These are phyloP conservation scores for Coniella vitis DNA, from an alignment of 2,329 filamentous ascomycete species.

Conservation along the genomic window DNA sequence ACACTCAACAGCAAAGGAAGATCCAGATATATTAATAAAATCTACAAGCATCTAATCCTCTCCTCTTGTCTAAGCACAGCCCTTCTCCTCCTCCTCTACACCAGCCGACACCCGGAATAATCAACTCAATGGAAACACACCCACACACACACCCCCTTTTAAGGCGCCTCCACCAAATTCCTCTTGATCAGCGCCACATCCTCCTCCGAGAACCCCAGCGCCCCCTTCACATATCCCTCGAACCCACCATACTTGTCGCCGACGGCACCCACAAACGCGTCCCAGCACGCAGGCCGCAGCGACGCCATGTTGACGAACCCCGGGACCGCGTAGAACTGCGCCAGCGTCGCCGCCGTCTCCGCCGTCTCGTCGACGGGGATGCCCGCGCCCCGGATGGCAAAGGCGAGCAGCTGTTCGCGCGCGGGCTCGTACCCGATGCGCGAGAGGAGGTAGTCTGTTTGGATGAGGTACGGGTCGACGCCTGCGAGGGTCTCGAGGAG, in stretches of 20 bases:
- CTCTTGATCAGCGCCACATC: slow-evolving; percentile 41
- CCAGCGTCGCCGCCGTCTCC: slow-evolving; percentile 18
- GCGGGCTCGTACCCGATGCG: slow-evolving; percentile 46
- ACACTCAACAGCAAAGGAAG: too few relatives aligned
- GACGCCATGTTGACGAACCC: slow-evolving; percentile 43
- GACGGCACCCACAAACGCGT: slow-evolving; percentile 38
- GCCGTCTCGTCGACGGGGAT: slow-evolving; percentile 26
- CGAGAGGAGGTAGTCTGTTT: slow-evolving; percentile 47
- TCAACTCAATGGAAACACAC: too few relatives aligned
- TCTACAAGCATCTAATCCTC: too few relatives aligned
- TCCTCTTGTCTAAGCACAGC: too few relatives aligned
- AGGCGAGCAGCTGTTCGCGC: slow-evolving; percentile 38
- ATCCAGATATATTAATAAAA: too few relatives aligned
- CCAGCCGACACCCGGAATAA: too few relatives aligned
- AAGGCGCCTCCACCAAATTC: slow-evolving; percentile 30
- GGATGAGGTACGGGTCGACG: slow-evolving; percentile 33
- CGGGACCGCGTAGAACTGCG: slow-evolving; percentile 28
- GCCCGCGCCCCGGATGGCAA: slow-evolving; percentile 26
- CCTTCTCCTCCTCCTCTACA: too few relatives aligned
- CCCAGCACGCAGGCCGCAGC: slow-evolving; percentile 37
- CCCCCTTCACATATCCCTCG: slow-evolving; percentile 38
- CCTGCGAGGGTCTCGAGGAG: slow-evolving; percentile 46
- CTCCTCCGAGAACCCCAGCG: slow-evolving; percentile 37
- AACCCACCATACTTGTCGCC: slow-evolving; percentile 40
- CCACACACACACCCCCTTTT: too few relatives aligned